Conservation (phyloP, 495 filamentous ascomycete genomes). For the Lasiosphaeris hirsuta region DNA sequence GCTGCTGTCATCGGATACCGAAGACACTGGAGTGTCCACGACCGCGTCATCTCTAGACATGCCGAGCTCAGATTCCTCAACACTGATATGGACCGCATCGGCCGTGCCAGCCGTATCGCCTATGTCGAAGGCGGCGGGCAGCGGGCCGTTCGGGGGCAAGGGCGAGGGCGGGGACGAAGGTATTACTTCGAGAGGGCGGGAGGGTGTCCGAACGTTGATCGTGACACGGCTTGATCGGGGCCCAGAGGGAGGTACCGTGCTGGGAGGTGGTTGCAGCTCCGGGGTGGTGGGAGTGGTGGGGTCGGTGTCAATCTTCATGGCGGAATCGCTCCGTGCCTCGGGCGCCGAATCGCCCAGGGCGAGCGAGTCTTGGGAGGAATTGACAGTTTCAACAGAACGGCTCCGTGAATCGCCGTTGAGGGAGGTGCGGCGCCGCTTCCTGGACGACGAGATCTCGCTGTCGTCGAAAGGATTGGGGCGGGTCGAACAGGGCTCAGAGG, state of each 20-base stretch:
- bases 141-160: constrained; percentile 15
- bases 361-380: constrained; percentile 25
- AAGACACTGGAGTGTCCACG: constrained; percentile 33
- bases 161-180: constrained; percentile 40
- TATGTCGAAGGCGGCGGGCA: neutral
- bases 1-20: constrained; percentile 37
- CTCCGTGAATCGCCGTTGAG: constrained; percentile 39
- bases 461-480: constrained; percentile 56
- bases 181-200: constrained; percentile 34
- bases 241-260: constrained; percentile 15
- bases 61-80: constrained; percentile 41
- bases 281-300: constrained; percentile 39
- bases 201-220: constrained; percentile 48
- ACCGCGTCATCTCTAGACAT: constrained; percentile 28
- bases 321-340: constrained; percentile 28
- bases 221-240: constrained; percentile 50
- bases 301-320: constrained; percentile 42
- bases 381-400: constrained; percentile 39
- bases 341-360: constrained; percentile 19
- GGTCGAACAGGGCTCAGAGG: constrained; percentile 57
- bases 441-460: constrained; percentile 45
- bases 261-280: constrained; percentile 25
- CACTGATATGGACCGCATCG: constrained; percentile 35
- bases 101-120: neutral
- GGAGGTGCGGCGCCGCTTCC: constrained; percentile 51